Evolutionary conservation across 306 rosid genomes (phyloP).

Genomic region (Cicer arietinum): DNA sequence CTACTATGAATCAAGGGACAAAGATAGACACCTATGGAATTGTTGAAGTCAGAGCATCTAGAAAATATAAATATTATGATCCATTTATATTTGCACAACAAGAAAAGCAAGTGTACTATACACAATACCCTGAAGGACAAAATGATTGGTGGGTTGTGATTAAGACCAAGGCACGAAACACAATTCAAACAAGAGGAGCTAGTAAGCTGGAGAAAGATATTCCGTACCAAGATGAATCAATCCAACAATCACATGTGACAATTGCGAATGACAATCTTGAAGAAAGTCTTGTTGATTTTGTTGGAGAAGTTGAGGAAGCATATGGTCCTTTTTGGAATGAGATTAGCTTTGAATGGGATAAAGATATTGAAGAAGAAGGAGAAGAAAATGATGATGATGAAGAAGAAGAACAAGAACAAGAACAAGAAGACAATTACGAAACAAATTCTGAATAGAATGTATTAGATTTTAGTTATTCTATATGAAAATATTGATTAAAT

Average conservation of each 20-base stretch:
- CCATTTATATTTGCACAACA: too few relatives aligned
- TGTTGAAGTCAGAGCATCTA: too few relatives aligned
- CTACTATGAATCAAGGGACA: too few relatives aligned
- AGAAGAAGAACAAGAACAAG: neutral
- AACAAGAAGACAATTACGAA: neutral
- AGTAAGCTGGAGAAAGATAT: too few relatives aligned
- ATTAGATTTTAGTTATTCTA: neutral
- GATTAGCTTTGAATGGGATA: neutral
- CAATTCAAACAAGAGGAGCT: too few relatives aligned
- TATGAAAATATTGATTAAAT: too few relatives aligned
- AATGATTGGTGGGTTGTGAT: too few relatives aligned
- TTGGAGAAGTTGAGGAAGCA: neutral
- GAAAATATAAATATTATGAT: too few relatives aligned
- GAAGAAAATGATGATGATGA: neutral
- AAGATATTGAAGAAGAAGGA: neutral
- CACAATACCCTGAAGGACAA: too few relatives aligned
- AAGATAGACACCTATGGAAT: too few relatives aligned
- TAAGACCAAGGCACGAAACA: too few relatives aligned
- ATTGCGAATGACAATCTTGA: neutral
- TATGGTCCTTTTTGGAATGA: neutral
- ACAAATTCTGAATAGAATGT: neutral
- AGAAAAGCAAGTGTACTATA: too few relatives aligned
- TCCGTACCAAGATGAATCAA: neutral
- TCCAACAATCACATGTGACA: neutral
- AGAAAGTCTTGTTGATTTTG: constrained; percentile 5